Conservation (phyloP, 2,329 filamentous ascomycete species). For the Exophiala mesophila region DNA sequence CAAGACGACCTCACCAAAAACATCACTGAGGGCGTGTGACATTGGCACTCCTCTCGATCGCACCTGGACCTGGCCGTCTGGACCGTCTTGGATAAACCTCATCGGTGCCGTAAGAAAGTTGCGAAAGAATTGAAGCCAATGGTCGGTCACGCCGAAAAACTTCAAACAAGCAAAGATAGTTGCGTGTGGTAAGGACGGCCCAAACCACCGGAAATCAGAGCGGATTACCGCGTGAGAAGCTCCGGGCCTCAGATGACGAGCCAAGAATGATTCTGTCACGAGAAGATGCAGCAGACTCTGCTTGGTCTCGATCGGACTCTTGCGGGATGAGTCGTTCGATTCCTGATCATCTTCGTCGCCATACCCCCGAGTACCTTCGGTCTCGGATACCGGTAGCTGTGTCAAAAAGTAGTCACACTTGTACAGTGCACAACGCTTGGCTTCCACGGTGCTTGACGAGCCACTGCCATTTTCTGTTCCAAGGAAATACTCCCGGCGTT, state of each 20-base stretch:
- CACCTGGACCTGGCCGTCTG: constrained; percentile 38
- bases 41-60: constrained; percentile 57
- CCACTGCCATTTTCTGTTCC: constrained; percentile 13
- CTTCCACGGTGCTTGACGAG: constrained; percentile 29
- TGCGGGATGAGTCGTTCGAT: constrained; percentile 25
- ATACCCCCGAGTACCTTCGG: constrained; percentile 36
- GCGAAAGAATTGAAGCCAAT: constrained; percentile 56
- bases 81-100: constrained; percentile 52
- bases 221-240: constrained; percentile 42
- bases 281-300: constrained; percentile 55
- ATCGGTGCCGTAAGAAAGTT: constrained; percentile 57
- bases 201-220: constrained; percentile 57
- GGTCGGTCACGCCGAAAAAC: constrained; percentile 54
- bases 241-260: constrained; percentile 25
- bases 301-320: constrained; percentile 46
- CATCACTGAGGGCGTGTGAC: constrained; percentile 54
- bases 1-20: constrained; percentile 56
- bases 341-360: constrained; percentile 35
- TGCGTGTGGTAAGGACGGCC: constrained; percentile 54
- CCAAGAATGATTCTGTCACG: constrained; percentile 52
- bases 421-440: constrained; percentile 37
- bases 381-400: constrained; percentile 45
- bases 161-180: constrained; percentile 54
- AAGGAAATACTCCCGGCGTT: constrained; percentile 45
- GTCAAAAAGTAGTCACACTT: constrained; percentile 50